Conservation (phyloP, 2,329 filamentous ascomycete species). For the Pseudogymnoascus sp. region DNA sequence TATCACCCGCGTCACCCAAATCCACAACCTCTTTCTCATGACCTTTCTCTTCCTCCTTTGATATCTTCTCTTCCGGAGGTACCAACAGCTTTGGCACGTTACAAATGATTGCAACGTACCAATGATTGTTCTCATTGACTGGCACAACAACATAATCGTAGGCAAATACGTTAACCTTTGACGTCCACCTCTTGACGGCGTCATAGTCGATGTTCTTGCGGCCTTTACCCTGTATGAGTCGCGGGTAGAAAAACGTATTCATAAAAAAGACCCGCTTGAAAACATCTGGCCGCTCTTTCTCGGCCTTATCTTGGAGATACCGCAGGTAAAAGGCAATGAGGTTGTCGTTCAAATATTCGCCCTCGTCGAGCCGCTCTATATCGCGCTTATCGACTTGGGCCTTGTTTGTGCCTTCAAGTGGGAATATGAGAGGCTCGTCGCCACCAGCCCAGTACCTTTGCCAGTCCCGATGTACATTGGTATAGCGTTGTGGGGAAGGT, state of each 20-base stretch:
- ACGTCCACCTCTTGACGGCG: constrained; percentile 79
- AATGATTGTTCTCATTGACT: constrained; percentile 79
- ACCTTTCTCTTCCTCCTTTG: not conserved
- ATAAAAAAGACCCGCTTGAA: constrained; percentile 71
- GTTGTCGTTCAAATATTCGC: constrained; percentile 86
- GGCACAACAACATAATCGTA: constrained; percentile 89
- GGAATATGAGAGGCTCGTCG: constrained; percentile 50
- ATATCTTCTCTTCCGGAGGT: not conserved
- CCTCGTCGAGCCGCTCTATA: constrained; percentile 69
- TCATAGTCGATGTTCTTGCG: constrained; percentile 68
- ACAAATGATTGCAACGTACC: constrained; percentile 94
- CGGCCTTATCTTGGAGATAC: constrained; percentile 55
- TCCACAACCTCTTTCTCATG: constrained; percentile 8
- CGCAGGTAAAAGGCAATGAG: constrained; percentile 82
- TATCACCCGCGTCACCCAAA: not conserved
- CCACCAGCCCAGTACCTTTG: constrained; percentile 39
- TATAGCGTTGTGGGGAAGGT: constrained; percentile 35
- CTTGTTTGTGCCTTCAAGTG: constrained; percentile 46
- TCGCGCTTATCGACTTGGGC: constrained; percentile 63
- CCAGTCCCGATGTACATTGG: constrained; percentile 43
- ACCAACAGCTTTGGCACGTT: constrained; percentile 60
- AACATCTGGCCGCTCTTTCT: constrained; percentile 44
- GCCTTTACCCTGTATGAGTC: constrained; percentile 54
- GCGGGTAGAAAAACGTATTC: constrained; percentile 86
- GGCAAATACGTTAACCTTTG: constrained; percentile 71